Base-by-base conservation (phyloP, 192 early-diverging fungal species). In the Mortierella hygrophila region DNA sequence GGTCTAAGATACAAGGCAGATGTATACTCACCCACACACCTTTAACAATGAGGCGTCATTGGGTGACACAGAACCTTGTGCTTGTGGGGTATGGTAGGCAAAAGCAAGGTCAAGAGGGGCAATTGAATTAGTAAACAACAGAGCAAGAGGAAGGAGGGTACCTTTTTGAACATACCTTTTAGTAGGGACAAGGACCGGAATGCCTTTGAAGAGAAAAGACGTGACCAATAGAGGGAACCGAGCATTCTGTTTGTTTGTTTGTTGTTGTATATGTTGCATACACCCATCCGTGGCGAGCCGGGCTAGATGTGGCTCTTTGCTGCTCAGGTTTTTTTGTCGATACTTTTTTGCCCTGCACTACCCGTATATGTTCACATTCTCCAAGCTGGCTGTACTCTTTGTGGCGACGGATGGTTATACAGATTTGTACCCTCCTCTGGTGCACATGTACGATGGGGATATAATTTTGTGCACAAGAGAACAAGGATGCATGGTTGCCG, bases 21-120 rank as follows among this genome's bases (percentile, higher is more conserved):
- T 65, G 26, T 57, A 26, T n/a, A 23, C 11, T 65, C 60, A 32
- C 60, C 26, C 60, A 65, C 55, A 57, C 60, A 60, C 26, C 60
- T 32, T 29, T 13, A 23, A 15, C 11, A 63, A n/a, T 15, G 13
- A 3, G 3, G n/a, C 60, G 29, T 65, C 60, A 65, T 65, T 65
- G 13, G 60, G 60, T 65, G 60, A 32, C 60, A 65, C 60, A 65
- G 60, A 65, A 29, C 60, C 29, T 60, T 65, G 29, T 65, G 60
- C 60, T 65, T 65, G 60, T 35, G 60, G 29, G 32, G 60, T n/a
- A n/a, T 60, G 57, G 1, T 8, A 60, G 21, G 55, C 55, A 60
- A 60, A n/a, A 29, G 26, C 3, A 10, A 13, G 60, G 26, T 52
- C 26, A 65, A 60, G 55, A 26, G n/a, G n/a, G 55, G n/a, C 55